Conservation (phyloP, 2,329 filamentous ascomycete species). For the Colletotrichum neosansevieriae region DNA sequence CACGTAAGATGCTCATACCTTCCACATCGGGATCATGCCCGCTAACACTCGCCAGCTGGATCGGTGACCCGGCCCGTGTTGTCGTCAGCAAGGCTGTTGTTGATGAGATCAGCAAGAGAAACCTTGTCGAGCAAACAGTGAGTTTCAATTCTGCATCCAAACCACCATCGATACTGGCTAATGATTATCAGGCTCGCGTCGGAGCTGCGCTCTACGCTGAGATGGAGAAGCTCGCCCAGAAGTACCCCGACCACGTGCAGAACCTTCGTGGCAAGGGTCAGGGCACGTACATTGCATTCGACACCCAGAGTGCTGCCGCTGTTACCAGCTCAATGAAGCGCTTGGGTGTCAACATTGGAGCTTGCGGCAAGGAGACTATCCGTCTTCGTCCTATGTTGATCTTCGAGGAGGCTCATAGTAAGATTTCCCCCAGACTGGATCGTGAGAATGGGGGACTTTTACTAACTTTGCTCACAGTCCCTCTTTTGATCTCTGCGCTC, state of each 20-base stretch:
- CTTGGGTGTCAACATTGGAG: conserved; percentile 82
- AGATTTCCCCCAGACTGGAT: not conserved
- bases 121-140: conserved; percentile 73
- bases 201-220: conserved; percentile 77
- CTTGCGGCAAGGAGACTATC: conserved; percentile 77
- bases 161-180: not conserved
- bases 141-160: not conserved
- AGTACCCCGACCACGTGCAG: conserved; percentile 76
- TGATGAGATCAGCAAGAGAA: conserved; percentile 76
- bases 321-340: conserved; percentile 78
- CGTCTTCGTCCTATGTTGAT: conserved; percentile 84
- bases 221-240: conserved; percentile 70
- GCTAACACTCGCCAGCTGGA: conserved; percentile 63
- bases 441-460: rapidly evolving
- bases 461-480: conserved; percentile 15
- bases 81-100: conserved; percentile 84
- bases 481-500: conserved; percentile 79
- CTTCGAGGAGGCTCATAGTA: conserved; percentile 78
- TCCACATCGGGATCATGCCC: not conserved
- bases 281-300: conserved; percentile 84
- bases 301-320: conserved; percentile 76
- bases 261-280: conserved; percentile 83
- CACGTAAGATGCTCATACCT: conserved; percentile 55
- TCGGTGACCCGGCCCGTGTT: conserved; percentile 83
- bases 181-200: conserved; percentile 59